A percentile compares a stretch with the other conserved stretches of the same genome.
Evolutionary conservation across 225 moss, liverwort and hornwort genomes (phyloP).

Genomic region (Bryum argenteum): DNA sequence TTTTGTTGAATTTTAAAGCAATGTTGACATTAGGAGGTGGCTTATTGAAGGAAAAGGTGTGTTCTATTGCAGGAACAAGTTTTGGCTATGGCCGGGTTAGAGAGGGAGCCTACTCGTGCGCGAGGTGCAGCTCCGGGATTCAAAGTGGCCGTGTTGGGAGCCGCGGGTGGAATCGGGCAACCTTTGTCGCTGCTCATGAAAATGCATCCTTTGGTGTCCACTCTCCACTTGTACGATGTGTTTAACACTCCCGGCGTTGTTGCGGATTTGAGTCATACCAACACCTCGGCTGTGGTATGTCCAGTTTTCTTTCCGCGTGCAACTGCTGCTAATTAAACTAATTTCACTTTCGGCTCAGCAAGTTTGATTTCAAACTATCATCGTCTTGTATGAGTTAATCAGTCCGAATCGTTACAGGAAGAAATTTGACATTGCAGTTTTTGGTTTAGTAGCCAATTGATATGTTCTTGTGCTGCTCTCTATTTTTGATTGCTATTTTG

Average conservation of each 20-base stretch:
- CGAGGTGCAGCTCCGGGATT: constrained; percentile 88
- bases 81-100: constrained; percentile 52
- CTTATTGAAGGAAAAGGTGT: background rate
- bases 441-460: too few species aligned
- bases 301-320: too few species aligned
- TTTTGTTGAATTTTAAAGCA: background rate
- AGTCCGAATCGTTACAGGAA: too few species aligned
- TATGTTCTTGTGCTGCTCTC: too few species aligned
- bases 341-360: too few species aligned
- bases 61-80: constrained; percentile 48
- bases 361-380: too few species aligned
- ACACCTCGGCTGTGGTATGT: constrained; percentile 84
- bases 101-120: constrained; percentile 73
- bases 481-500: too few species aligned
- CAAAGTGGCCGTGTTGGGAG: constrained; percentile 91
- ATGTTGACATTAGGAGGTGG: too few species aligned
- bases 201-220: constrained; percentile 84
- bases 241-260: constrained; percentile 98
- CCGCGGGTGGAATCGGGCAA: constrained; percentile 97
- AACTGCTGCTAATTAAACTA: too few species aligned
- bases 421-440: too few species aligned
- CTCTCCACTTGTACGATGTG: constrained; percentile 94
- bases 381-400: too few species aligned
- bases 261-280: constrained; percentile 95
- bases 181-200: constrained; percentile 86